Evolutionary conservation across 2,329 filamentous ascomycete species (phyloP).

Genomic region (Calonectria multiphialidica): DNA sequence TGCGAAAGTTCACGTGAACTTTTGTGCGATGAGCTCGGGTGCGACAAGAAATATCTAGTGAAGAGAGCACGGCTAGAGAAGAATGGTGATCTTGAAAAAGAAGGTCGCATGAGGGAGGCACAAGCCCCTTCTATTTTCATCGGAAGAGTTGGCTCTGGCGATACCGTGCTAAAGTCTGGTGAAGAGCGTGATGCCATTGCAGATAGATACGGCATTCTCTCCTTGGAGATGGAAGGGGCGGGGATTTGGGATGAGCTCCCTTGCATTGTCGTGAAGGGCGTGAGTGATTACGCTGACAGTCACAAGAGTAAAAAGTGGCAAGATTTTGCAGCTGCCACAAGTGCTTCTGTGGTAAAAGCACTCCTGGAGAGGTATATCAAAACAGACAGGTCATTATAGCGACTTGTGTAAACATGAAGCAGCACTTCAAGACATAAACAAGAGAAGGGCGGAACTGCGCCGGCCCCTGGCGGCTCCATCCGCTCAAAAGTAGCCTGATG

Average conservation of each 20-base stretch:
- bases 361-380: not conserved
- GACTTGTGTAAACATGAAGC: too few species aligned
- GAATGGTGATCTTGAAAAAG: not conserved
- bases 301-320: slow-evolving; percentile 21
- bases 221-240: slow-evolving; percentile 10
- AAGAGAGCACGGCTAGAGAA: not conserved
- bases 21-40: slow-evolving; percentile 16
- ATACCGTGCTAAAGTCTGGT: slow-evolving; percentile 53
- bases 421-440: too few species aligned
- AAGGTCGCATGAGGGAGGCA: not conserved
- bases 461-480: too few species aligned
- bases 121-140: slow-evolving; percentile 44
- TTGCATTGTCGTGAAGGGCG: not conserved
- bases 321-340: slow-evolving; percentile 5
- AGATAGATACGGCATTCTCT: not conserved
- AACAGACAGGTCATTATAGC: too few species aligned
- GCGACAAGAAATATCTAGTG: not conserved
- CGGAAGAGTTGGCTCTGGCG: slow-evolving; percentile 51
- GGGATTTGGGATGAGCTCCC: slow-evolving; percentile 5
- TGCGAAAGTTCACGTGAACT: not conserved
- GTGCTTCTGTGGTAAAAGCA: not conserved
- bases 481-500: too few species aligned
- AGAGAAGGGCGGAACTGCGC: too few species aligned
- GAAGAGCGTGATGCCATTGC: slow-evolving; percentile 22
- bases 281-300: slow-evolving; percentile 14